Evolutionary conservation across 2,329 filamentous ascomycete genomes (phyloP), one percentile per base, ranked within the genome.

Genomic region (Ophiostoma angusticollis): DNA sequence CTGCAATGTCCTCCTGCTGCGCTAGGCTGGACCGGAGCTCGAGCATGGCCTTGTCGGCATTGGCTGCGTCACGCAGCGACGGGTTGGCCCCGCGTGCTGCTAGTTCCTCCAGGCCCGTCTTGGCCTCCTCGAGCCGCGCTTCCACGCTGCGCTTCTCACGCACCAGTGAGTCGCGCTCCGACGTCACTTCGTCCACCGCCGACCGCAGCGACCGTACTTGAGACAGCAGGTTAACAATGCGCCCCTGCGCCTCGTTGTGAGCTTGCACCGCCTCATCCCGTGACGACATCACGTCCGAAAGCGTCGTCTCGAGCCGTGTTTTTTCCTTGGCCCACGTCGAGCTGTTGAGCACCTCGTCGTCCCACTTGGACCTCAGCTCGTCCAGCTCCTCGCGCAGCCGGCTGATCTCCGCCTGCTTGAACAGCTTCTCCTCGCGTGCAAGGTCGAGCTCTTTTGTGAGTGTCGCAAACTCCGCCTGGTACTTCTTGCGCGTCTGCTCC

Each of bases 301-400:
- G 68, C 5, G 86, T 93, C 44, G 86, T 77, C 57, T 96, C 89
- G 29, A 98, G 70, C 13, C 89, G 80, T 13, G 85, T 74, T 67
- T 96, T 96, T 63, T 98, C 89, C 64, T 98, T 98, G 11, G 87
- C 87, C 87, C 91, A 96, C 1, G 89, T 94, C 13, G 86, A 93
- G 59, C 85, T 93, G 62, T 96, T 96, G 50, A 96, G 74, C 9
- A 96, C 85, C 61, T 98, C 89, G 51, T 96, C 85, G 53, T 98
- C 91, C 89, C 91, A 96, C 63, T 96, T 96, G 50, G 80, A 86
- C 48, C 91, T 78, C 42, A 96, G 71, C 52, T 94, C 86, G 51
- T 98, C 91, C 18, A 96, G 76, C 60, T 98, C 91, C 56, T 96
- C 89, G n/a, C 89, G 80, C 38, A 98, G 70, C 31, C 85, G 78